Conservation (phyloP, 768 basidiomycete species). For the Termitomyces sp. region DNA sequence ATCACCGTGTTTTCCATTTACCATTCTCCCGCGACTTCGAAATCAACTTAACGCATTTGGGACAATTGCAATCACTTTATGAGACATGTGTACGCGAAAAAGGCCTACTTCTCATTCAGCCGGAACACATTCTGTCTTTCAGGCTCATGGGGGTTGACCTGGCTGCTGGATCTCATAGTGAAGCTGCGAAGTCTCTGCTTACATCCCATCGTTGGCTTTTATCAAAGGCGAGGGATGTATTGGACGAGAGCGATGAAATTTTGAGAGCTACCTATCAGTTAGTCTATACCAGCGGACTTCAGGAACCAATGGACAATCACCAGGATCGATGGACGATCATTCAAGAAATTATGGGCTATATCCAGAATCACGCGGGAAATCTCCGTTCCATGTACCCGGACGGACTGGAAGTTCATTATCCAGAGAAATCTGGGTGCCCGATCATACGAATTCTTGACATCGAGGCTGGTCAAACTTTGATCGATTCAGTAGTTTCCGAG, state of each 20-base stretch:
- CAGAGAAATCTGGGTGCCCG: background rate
- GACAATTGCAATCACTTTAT: constrained; percentile 24
- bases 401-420: constrained; percentile 15
- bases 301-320: constrained; percentile 29
- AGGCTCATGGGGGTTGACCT: constrained; percentile 42
- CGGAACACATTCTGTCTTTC: constrained; percentile 49
- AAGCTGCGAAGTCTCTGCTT: constrained; percentile 17
- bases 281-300: constrained; percentile 38
- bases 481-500: constrained; percentile 12
- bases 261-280: constrained; percentile 42
- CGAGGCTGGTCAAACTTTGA: constrained; percentile 11
- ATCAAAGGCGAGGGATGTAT: constrained; percentile 26
- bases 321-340: constrained; percentile 37
- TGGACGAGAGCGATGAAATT: constrained; percentile 45
- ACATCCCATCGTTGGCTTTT: constrained; percentile 22
- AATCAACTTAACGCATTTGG: constrained; percentile 13
- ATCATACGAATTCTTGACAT: constrained; percentile 14
- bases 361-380: constrained; percentile 10
- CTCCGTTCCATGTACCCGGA: constrained; percentile 13
- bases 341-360: constrained; percentile 30
- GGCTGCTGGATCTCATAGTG: background rate
- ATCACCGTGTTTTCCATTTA: constrained; percentile 41
- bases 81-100: constrained; percentile 29
- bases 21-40: constrained; percentile 42
- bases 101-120: constrained; percentile 44